Evolutionary conservation across 2,329 filamentous ascomycete genomes (phyloP).

Genomic region (Cladophialophora chaetospira): DNA sequence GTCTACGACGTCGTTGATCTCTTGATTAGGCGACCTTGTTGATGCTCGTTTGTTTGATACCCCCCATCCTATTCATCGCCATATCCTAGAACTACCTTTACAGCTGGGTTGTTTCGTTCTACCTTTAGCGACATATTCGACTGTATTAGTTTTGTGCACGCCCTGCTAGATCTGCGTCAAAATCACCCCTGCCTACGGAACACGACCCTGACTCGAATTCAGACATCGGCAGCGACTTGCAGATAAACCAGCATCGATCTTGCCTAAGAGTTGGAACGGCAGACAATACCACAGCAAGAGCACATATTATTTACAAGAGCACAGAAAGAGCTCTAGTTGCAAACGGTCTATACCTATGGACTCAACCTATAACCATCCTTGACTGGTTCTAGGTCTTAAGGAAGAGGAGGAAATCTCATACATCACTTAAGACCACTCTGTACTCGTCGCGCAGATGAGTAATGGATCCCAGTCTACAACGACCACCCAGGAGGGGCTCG

Average conservation of each 20-base stretch:
- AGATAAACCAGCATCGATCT: too few species aligned
- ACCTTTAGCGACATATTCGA: not conserved
- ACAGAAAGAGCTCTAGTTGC: not conserved
- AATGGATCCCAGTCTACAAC: slow-evolving; percentile 25
- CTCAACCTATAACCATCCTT: slow-evolving; percentile 7
- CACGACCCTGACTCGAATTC: too few species aligned
- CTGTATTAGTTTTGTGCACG: not conserved
- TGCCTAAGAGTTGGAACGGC: too few species aligned
- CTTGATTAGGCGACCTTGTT: slow-evolving; percentile 2
- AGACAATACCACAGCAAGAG: too few species aligned
- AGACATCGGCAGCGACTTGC: too few species aligned
- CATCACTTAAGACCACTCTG: not conserved
- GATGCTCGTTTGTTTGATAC: not conserved
- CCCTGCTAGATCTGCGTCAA: not conserved
- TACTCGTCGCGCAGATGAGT: slow-evolving; percentile 31
- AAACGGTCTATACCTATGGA: slow-evolving; percentile 15
- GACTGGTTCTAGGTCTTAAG: slow-evolving; percentile 12
- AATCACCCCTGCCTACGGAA: not conserved
- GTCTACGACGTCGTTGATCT: slow-evolving; percentile 30
- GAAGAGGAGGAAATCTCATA: slow-evolving; percentile 18
- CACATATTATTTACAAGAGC: not conserved
- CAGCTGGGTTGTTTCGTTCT: not conserved
- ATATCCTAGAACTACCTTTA: not conserved
- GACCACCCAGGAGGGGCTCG: slow-evolving; percentile 43
- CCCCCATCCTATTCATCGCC: not conserved